Percentiles rank a stretch among this genome's conserved stretches.
Conservation (phyloP, 2,329 filamentous ascomycete genomes). For the Aschersonia sp. region DNA sequence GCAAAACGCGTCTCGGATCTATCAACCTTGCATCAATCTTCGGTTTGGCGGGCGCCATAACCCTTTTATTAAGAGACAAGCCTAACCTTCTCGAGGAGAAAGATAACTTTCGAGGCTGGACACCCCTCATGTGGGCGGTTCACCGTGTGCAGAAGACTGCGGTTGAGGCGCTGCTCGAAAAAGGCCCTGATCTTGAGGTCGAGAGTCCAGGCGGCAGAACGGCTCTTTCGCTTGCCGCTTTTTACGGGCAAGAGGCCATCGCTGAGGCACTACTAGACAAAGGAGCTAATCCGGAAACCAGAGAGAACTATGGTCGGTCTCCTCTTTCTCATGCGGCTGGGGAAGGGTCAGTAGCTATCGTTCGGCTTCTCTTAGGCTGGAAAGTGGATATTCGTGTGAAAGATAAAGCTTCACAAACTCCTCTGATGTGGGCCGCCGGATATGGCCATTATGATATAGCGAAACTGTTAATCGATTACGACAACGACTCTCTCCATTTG, state of each 20-base stretch:
- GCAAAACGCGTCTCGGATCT: background rate
- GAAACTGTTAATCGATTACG: background rate
- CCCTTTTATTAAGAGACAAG: background rate
- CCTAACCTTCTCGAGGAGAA: background rate
- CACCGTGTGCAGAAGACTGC: background rate
- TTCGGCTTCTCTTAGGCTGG: background rate
- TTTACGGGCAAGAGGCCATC: background rate
- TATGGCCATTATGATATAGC: background rate
- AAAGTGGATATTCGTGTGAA: background rate
- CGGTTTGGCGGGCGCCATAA: background rate
- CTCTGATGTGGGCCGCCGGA: background rate
- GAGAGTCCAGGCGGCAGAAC: background rate
- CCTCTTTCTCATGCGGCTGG: background rate
- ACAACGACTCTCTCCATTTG: background rate
- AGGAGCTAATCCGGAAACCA: background rate
- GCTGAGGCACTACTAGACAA: background rate
- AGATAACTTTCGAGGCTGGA: background rate
- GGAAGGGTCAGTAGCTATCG: background rate
- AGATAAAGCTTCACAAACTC: background rate
- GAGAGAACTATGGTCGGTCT: background rate
- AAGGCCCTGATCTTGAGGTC: background rate
- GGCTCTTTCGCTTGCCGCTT: background rate
- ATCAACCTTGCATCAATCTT: background rate
- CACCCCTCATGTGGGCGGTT: background rate
- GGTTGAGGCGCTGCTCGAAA: background rate